Base-by-base conservation (phyloP, 2,329 filamentous ascomycete genomes). In the Fusarium virguliforme region DNA sequence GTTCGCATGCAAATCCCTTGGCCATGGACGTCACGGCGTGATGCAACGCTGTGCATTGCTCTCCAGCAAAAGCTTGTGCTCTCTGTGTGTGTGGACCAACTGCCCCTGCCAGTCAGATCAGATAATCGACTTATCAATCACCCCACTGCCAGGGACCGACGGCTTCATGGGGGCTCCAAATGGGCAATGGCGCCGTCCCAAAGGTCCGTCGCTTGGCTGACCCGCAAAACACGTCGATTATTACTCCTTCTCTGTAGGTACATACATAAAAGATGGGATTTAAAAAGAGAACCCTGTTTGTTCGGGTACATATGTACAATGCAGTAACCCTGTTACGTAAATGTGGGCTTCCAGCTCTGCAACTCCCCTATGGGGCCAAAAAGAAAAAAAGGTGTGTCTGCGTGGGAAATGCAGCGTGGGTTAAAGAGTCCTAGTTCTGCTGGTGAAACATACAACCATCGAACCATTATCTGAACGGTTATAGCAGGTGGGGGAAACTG, bases 101-200 rank as follows among this genome's bases (percentile, higher is more conserved):
- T 9, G 66, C 43, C 69, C 69, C 65, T 69, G 68, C 55, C 30
- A 53, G 66, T 71, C 65, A 38, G 69, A 71, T 71, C 69, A 71
- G 69, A 71, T 71, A 71, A 48, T 62, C 35, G 12, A 66, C 62
- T 71, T 71, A 72, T 71, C 69, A 71, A 71, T 71, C 69, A 72
- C 69, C 65, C 69, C 62, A 72, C 69, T 43, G 15, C 50, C 10
- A 58, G 56, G 63, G 63, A 71, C 55, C 22, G 30, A 40, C 46
- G 40, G 32, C 37, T 55, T 60, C 37, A 32, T 43, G 41, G 60
- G 60, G 43, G 43, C 34, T 18, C 18, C 10, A 35, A 51, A 22
- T 35, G 34, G 32, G 32, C 32, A 24, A 53, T 37, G 28, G 43
- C 51, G 51, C 60, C 60, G 51, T 50, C 26, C n/a, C 32, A 18